These are phyloP conservation scores for Auriscalpium microsporum DNA, from an alignment of 768 basidiomycete species.

Conservation along the genomic window DNA sequence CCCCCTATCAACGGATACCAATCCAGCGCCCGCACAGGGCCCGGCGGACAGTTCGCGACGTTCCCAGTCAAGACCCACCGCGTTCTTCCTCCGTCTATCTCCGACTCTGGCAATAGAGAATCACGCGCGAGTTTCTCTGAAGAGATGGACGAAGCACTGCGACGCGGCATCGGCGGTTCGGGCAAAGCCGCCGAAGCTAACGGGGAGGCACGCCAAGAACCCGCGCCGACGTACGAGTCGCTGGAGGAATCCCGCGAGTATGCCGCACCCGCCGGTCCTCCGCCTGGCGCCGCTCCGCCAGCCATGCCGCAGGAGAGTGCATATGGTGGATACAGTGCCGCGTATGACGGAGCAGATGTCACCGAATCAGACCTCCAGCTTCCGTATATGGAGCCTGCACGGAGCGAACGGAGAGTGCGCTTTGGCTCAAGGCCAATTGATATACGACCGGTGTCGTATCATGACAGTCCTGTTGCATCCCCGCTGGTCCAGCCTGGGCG, in stretches of 20 bases:
- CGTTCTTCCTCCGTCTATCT: slow-evolving; percentile 3
- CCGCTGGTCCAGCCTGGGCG: not conserved
- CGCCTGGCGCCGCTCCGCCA: slow-evolving; percentile 35
- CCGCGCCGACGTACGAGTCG: slow-evolving; percentile 30
- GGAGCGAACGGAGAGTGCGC: slow-evolving; percentile 6
- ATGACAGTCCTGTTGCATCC: not conserved
- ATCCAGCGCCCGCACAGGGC: not conserved
- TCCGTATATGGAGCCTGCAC: slow-evolving; percentile 20
- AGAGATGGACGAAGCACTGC: not conserved
- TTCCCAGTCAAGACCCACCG: slow-evolving; percentile 44
- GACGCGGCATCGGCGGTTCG: not conserved
- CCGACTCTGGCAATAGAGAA: slow-evolving; percentile 7
- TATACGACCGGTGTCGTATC: slow-evolving; percentile 1
- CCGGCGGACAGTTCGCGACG: slow-evolving; percentile 54
- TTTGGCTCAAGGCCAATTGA: slow-evolving; percentile 6
- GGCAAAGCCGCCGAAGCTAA: not conserved
- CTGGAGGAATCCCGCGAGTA: slow-evolving; percentile 21
- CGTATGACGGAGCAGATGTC: slow-evolving; percentile 6
- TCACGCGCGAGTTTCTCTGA: slow-evolving; percentile 9
- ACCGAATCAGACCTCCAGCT: slow-evolving; percentile 17
- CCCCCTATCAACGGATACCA: not conserved
- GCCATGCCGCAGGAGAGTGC: slow-evolving; percentile 6
- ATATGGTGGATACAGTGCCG: slow-evolving; percentile 1
- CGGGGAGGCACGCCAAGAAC: slow-evolving; percentile 15
- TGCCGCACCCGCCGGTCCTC: slow-evolving; percentile 30